These are phyloP conservation scores for Apiotrichum gamsii DNA, from an alignment of 1,284 basidiomycete genomes.

Conservation along the genomic window DNA sequence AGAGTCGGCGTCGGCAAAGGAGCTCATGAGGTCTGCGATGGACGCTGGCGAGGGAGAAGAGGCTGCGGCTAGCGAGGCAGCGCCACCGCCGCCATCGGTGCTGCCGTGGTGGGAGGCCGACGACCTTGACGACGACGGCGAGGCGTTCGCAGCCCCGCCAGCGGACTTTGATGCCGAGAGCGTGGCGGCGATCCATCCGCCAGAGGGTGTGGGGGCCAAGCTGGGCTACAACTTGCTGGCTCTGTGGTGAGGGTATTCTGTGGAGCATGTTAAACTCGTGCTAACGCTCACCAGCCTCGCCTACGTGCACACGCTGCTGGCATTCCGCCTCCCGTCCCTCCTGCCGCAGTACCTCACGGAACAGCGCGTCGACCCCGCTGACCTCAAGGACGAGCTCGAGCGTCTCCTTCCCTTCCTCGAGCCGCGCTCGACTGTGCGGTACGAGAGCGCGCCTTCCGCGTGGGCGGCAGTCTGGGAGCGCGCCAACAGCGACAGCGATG, in stretches of 20 bases:
- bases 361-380: constrained; percentile 1
- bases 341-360: constrained; percentile 6
- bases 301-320: constrained; percentile 37
- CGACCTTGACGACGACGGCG: constrained; percentile 3
- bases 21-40: constrained; percentile 29
- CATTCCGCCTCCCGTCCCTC: constrained; percentile 34
- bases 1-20: constrained; percentile 30
- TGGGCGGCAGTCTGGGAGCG: constrained; percentile 39
- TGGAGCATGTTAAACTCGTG: too few relatives aligned
- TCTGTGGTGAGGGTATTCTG: constrained; percentile 40
- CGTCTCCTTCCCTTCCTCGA: constrained; percentile 36
- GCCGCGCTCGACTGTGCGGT: constrained; percentile 33
- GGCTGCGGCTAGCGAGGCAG: not conserved
- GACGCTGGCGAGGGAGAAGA: constrained; percentile 14
- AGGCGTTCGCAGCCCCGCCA: constrained; percentile 12
- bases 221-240: constrained; percentile 41
- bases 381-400: constrained; percentile 23
- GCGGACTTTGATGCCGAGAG: constrained; percentile 5
- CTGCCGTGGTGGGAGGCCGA: constrained; percentile 19
- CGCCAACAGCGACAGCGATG: constrained; percentile 11
- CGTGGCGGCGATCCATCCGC: constrained; percentile 12
- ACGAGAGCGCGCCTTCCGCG: constrained; percentile 25
- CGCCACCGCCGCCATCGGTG: constrained; percentile 2
- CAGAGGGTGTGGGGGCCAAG: constrained; percentile 26
- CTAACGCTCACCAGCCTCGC: constrained; percentile 39